Conservation (phyloP, 495 filamentous ascomycete genomes). For the Penicillium turbatum region DNA sequence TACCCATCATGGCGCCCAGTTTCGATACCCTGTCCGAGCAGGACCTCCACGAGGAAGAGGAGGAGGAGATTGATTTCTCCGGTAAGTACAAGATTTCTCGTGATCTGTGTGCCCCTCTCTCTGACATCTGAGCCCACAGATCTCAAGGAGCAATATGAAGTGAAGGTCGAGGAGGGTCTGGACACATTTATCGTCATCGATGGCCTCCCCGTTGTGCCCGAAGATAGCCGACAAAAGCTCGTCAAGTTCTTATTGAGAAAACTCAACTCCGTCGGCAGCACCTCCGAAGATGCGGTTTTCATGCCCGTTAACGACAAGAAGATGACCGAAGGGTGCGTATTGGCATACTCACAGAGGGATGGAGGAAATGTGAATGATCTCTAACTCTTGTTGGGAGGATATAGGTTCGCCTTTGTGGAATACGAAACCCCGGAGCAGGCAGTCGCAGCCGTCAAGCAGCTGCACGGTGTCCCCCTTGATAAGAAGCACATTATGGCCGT, state of each 20-base stretch:
- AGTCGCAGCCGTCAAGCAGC: constrained; percentile 75
- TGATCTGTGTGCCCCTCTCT: constrained; percentile 26
- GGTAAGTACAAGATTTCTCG: constrained; percentile 42
- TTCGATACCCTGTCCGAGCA: constrained; percentile 71
- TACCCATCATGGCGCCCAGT: constrained; percentile 64
- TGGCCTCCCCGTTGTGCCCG: constrained; percentile 78
- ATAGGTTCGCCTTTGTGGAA: constrained; percentile 90
- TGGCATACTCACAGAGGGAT: constrained; percentile 13
- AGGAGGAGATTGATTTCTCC: constrained; percentile 89
- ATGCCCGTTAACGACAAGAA: constrained; percentile 87
- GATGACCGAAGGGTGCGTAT: constrained; percentile 73
- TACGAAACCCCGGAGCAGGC: constrained; percentile 92
- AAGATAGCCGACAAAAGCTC: constrained; percentile 82
- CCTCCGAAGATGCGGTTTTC: constrained; percentile 78
- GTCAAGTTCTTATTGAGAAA: constrained; percentile 92
- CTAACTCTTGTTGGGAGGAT: constrained; percentile 1
- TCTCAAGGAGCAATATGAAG: constrained; percentile 86
- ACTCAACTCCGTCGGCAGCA: constrained; percentile 76
- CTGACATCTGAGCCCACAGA: constrained; percentile 50
- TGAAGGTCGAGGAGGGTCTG: constrained; percentile 89
- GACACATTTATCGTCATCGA: constrained; percentile 95
- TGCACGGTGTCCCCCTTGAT: constrained; percentile 81
- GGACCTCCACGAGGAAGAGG: constrained; percentile 78
- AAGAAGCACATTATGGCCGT: constrained; percentile 91
- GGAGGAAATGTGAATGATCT: constrained; percentile 1